phyloP scores from a whole-genome alignment of 2,329 filamentous ascomycete species.

The Trichoderma sp. region DNA sequence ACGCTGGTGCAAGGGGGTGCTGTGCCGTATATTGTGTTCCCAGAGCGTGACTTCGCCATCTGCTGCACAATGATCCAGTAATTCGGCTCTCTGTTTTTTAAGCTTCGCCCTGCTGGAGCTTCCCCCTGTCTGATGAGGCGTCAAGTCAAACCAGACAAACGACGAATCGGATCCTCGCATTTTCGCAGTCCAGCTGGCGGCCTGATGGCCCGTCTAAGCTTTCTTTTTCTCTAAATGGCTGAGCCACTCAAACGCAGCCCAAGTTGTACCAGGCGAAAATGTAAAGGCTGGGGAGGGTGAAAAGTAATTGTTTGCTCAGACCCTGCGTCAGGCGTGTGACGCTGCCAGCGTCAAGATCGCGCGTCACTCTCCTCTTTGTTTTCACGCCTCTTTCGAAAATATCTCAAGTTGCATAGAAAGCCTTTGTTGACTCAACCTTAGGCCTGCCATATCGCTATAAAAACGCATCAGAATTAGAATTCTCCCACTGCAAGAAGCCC shows the following conservation, averaged over 20 bases:
- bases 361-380: neutral
- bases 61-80: neutral
- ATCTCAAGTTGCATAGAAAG: neutral
- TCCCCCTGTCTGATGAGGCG: neutral
- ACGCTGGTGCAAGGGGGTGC: neutral
- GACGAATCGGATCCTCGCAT: constrained; percentile 4
- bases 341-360: neutral
- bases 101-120: neutral
- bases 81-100: neutral
- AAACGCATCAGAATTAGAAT: neutral
- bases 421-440: neutral
- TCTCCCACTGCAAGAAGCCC: neutral
- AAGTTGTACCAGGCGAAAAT: constrained; percentile 16
- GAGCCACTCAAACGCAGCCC: constrained; percentile 12
- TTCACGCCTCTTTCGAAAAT: neutral
- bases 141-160: neutral
- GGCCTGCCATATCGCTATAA: neutral
- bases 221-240: neutral
- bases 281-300: neutral
- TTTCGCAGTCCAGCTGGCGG: neutral
- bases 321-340: neutral
- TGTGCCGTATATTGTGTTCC: neutral
- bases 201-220: neutral
- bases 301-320: neutral
- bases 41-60: neutral